Conservation (phyloP, 83 land plant species). For the Thuja plicata region DNA sequence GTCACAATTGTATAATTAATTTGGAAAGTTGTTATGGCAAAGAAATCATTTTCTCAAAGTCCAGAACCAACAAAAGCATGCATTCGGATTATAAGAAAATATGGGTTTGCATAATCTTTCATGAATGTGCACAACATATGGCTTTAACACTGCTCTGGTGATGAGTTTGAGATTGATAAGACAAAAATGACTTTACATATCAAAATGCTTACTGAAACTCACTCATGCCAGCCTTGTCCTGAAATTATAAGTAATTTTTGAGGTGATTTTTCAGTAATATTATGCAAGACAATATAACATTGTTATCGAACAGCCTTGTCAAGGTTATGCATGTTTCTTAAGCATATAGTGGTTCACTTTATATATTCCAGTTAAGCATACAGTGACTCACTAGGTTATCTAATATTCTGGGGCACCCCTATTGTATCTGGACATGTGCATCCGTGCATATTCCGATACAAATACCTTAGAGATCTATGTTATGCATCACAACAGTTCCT, state of each 20-base stretch:
- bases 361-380: too few species aligned
- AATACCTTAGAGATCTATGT: not conserved
- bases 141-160: not conserved
- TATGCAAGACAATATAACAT: not conserved
- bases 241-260: not conserved
- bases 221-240: not conserved
- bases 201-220: not conserved
- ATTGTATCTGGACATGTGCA: not conserved
- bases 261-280: not conserved
- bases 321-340: not conserved
- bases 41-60: not conserved
- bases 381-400: too few species aligned
- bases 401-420: not conserved
- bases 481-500: not conserved
- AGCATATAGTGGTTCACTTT: not conserved
- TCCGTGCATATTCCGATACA: not conserved
- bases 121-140: not conserved
- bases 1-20: not conserved
- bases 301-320: not conserved
- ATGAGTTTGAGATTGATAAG: not conserved
- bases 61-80: not conserved
- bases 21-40: not conserved
- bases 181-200: not conserved
- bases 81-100: not conserved
- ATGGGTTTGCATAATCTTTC: not conserved